phyloP scores from a whole-genome alignment of 2,329 filamentous ascomycete species.

The Calonectria naviculata region DNA sequence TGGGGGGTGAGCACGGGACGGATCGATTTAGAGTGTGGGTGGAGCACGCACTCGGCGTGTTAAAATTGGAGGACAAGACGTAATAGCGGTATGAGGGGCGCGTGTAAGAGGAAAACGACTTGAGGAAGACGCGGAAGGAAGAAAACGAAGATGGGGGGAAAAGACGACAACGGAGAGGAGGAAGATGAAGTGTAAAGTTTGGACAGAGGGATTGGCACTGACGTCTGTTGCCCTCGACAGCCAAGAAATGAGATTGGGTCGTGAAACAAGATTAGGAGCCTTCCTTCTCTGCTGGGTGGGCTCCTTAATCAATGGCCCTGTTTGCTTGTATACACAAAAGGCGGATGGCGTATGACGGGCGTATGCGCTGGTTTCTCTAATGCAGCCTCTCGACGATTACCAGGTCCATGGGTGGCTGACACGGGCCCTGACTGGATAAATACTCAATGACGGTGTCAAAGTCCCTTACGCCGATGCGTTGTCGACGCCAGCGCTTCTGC shows the following conservation, averaged over 20 bases:
- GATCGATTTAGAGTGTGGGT: conserved; percentile 1
- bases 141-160: neutral
- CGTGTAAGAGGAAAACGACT: neutral
- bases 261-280: conserved; percentile 2
- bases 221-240: neutral
- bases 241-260: neutral
- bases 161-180: no score
- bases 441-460: neutral
- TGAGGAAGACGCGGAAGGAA: no score
- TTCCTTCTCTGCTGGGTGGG: neutral
- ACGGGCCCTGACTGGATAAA: neutral
- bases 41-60: neutral
- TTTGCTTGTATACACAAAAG: neutral
- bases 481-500: neutral
- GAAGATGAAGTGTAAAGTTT: neutral
- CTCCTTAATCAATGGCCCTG: neutral
- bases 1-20: conserved; percentile 3
- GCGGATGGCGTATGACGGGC: neutral
- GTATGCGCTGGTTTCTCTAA: conserved; percentile 1
- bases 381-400: neutral
- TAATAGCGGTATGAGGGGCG: neutral
- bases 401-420: neutral
- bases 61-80: neutral
- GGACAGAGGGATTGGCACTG: neutral
- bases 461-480: neutral